Conservation (phyloP, 192 early-diverging fungal species). For the Anaeromyces robustus region DNA sequence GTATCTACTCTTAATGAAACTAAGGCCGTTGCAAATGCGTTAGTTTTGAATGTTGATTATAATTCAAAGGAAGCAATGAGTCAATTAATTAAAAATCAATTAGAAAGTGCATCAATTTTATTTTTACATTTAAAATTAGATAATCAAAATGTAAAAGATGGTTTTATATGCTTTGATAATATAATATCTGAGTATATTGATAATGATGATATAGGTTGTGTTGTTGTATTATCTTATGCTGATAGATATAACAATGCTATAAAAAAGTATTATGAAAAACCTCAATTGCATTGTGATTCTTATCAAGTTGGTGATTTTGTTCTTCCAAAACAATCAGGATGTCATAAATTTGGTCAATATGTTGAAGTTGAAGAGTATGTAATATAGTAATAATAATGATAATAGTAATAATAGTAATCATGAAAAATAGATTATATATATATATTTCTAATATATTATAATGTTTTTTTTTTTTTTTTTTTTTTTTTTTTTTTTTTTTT, state of each 20-base stretch:
- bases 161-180: not conserved
- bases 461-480: no score
- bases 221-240: not conserved
- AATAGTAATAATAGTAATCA: no score
- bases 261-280: not conserved
- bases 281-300: not conserved
- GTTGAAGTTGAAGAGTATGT: not conserved
- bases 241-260: not conserved
- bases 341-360: not conserved
- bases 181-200: not conserved
- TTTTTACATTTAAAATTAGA: not conserved
- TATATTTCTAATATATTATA: no score
- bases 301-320: not conserved
- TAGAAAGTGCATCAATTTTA: not conserved
- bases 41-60: not conserved
- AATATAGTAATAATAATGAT: no score
- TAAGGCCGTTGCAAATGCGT: not conserved
- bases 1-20: not conserved
- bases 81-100: not conserved
- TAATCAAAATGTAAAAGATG: not conserved
- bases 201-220: not conserved
- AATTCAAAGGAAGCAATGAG: not conserved
- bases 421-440: no score
- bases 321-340: not conserved
- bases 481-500: no score